Conservation (phyloP, 345 rosid species). For the Corchorus capsularis region DNA sequence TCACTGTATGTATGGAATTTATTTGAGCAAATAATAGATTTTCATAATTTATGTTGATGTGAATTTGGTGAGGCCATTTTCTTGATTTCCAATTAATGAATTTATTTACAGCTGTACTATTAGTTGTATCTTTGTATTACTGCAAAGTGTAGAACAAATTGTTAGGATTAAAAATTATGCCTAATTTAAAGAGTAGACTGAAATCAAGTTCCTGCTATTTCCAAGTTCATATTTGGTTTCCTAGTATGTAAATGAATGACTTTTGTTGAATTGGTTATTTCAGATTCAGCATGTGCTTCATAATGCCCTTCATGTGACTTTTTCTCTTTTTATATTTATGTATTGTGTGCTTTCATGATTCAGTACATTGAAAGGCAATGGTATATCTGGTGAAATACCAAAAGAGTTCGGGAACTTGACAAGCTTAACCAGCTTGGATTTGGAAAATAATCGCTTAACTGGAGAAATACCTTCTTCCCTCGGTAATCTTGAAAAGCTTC, state of each 20-base stretch:
- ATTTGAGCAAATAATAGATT: slow-evolving; percentile 6
- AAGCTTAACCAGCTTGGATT: slow-evolving; percentile 81
- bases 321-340: neutral
- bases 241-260: neutral
- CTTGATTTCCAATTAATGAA: slow-evolving; percentile 1
- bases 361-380: slow-evolving; percentile 93
- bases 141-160: neutral
- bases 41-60: neutral
- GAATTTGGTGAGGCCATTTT: slow-evolving; percentile 12
- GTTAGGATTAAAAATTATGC: neutral
- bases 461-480: slow-evolving; percentile 84
- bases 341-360: slow-evolving; percentile 23
- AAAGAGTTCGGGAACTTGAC: slow-evolving; percentile 79
- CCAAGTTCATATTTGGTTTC: neutral
- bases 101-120: neutral
- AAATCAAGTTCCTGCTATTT: neutral
- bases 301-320: neutral
- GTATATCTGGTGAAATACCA: slow-evolving; percentile 86
- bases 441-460: slow-evolving; percentile 74
- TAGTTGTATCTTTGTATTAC: neutral
- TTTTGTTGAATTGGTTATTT: neutral
- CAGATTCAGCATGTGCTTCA: neutral
- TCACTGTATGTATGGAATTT: slow-evolving; percentile 65
- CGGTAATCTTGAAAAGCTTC: slow-evolving; percentile 85
- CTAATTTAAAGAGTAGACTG: neutral